These are phyloP conservation scores for Ustilago tritici DNA, from an alignment of 1,284 basidiomycete genomes.

Conservation along the genomic window DNA sequence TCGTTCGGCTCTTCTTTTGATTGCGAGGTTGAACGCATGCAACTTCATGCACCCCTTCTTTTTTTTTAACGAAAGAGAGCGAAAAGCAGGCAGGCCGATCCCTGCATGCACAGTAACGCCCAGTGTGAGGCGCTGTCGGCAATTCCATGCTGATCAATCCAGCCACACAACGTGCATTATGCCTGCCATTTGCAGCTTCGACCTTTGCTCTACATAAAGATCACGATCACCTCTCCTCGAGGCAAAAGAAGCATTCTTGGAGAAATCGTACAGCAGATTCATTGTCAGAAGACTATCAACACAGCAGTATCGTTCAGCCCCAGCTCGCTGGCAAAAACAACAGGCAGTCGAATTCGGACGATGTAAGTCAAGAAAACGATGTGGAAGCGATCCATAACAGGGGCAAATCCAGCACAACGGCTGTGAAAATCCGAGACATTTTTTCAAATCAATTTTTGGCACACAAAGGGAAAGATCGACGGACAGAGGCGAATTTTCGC, in stretches of 20 bases:
- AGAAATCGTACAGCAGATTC: background rate
- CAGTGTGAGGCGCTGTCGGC: background rate
- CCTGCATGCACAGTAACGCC: conserved; percentile 3
- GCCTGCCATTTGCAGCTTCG: background rate
- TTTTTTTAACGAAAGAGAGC: background rate
- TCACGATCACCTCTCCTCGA: background rate
- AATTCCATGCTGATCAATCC: background rate
- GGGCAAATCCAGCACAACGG: background rate
- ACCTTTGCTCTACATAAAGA: background rate
- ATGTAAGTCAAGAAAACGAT: too few relatives aligned
- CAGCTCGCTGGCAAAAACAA: too few relatives aligned
- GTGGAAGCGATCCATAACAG: background rate
- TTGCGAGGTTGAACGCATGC: conserved; percentile 1
- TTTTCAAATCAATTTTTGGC: background rate
- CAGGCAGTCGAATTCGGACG: too few relatives aligned
- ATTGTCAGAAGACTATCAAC: background rate
- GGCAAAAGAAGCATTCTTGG: background rate
- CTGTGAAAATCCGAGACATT: conserved; percentile 3
- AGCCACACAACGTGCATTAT: conserved; percentile 3
- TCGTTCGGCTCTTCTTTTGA: conserved; percentile 12
- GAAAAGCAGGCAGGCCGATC: conserved; percentile 12
- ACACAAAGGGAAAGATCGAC: conserved; percentile 4
- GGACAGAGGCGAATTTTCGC: conserved; percentile 10
- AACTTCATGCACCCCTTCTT: background rate
- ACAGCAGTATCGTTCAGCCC: background rate